These are phyloP conservation scores for Fusarium albosuccineum DNA, from an alignment of 2,329 filamentous ascomycete genomes.

Conservation along the genomic window DNA sequence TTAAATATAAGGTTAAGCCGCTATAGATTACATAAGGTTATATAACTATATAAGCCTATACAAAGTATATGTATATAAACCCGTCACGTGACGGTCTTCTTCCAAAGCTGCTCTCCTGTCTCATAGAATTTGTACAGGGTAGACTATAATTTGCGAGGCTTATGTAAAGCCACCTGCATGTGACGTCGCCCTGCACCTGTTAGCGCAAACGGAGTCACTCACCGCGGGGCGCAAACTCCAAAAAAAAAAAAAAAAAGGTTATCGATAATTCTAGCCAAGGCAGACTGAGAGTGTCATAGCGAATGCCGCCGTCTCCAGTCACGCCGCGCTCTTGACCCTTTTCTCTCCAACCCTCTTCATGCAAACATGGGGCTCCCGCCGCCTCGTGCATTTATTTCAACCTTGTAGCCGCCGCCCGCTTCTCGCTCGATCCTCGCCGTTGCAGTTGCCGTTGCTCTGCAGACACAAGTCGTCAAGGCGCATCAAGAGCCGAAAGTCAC, in stretches of 20 bases:
- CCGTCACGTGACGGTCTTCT: too few species aligned
- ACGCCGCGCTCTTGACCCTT: background rate
- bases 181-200: conserved; percentile 26
- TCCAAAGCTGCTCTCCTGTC: too few species aligned
- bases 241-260: conserved; percentile 28
- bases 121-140: background rate
- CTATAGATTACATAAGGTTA: too few species aligned
- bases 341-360: conserved; percentile 35
- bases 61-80: too few species aligned
- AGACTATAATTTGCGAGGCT: background rate
- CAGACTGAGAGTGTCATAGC: conserved; percentile 15
- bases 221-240: conserved; percentile 16
- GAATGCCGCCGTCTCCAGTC: conserved; percentile 4
- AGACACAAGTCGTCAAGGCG: conserved; percentile 14
- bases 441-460: background rate
- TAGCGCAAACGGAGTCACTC: conserved; percentile 36
- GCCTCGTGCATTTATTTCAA: conserved; percentile 34
- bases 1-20: too few species aligned
- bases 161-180: conserved; percentile 20
- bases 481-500: background rate
- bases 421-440: background rate
- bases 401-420: conserved; percentile 22
- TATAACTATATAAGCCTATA: too few species aligned
- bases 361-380: conserved; percentile 47
- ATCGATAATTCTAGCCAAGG: conserved; percentile 8